Evolutionary conservation across 1,139 yeast genomes (phyloP).

Genomic region (Scheffersomyces illinoinensis): DNA sequence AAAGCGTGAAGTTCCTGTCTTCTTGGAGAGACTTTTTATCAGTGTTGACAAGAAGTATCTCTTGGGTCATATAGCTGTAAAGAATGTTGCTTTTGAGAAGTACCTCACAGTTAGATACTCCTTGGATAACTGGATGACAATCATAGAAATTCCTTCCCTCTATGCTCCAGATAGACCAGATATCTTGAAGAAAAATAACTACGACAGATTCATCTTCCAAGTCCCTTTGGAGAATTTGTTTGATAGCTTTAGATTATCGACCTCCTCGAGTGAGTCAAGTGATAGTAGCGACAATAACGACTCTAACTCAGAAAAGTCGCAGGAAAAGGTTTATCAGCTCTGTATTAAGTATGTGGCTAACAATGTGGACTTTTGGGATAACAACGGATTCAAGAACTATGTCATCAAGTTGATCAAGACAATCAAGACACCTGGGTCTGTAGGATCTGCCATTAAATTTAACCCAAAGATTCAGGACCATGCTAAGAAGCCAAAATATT

Average conservation of each 20-base stretch:
- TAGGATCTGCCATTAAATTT: background rate
- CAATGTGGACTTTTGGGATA: slow-evolving; percentile 73
- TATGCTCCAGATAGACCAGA: slow-evolving; percentile 64
- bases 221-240: slow-evolving; percentile 46
- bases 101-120: slow-evolving; percentile 64
- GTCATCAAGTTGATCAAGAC: slow-evolving; percentile 45
- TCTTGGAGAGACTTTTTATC: slow-evolving; percentile 64
- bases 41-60: slow-evolving; percentile 56
- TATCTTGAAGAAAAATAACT: slow-evolving; percentile 47
- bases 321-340: slow-evolving; percentile 36
- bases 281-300: background rate
- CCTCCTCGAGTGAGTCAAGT: background rate
- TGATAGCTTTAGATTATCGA: slow-evolving; percentile 24
- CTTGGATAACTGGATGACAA: slow-evolving; percentile 70
- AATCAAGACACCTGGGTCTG: slow-evolving; percentile 3
- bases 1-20: slow-evolving; percentile 45
- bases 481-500: slow-evolving; percentile 36
- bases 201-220: slow-evolving; percentile 61
- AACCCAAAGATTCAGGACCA: slow-evolving; percentile 18
- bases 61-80: slow-evolving; percentile 75
- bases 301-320: slow-evolving; percentile 5
- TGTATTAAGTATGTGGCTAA: slow-evolving; percentile 60
- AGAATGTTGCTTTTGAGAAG: slow-evolving; percentile 67
- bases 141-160: slow-evolving; percentile 64
- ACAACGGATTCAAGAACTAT: slow-evolving; percentile 62